Base-by-base conservation (phyloP, 2,329 filamentous ascomycete species). In the Teratosphaeria gauchensis region DNA sequence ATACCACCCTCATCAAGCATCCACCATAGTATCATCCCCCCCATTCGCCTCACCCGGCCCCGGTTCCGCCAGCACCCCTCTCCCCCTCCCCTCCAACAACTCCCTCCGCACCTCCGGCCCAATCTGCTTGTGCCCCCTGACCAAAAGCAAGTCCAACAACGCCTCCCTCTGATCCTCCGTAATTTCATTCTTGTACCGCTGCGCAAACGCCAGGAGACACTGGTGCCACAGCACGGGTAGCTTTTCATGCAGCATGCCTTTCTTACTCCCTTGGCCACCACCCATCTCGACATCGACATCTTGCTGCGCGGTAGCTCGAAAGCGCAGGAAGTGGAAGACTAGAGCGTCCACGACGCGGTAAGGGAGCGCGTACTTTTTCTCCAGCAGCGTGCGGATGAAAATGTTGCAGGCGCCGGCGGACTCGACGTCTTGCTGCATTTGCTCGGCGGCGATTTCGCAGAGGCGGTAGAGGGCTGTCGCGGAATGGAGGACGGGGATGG, bases 171-270 rank as follows among this genome's bases (percentile, higher is more conserved):
- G 92, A 66, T 96, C 92, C 73, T 96, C 92, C 1, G 91, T 96
- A 66, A 96, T 92, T 73, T 97, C 92, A 66, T 96, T 95, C 69
- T 91, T 86, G 76, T 97, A 99, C 58, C 92, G 82, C 76, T 96
- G 89, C 30, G 94, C 91, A 75, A 99, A 99, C 1, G 90, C 88
- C 57, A 99, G 77, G 32, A 99, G 78, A 66, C 88, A 91, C 76
- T 97, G 92, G 74, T 99, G 94, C 91, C 92, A 99, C 58, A 99
- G 85, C 7, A 99, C 91, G 0, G 95, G 94, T 64, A 97, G 73
- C 70, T 71, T 72, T 65, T 80, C 73, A 35, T 68, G 64, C 65
- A 79, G 74, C 72, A 83, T 81, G n/a, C 71, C 72, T 8, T 72
- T 73, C 33, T 69, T 71, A 4, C 32, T 24, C 11, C 30, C 70